A percentile compares a stretch with the other conserved stretches of the same genome.
phyloP scores from a whole-genome alignment of 2,329 filamentous ascomycete species.

The Bipolaris sorokiniana region DNA sequence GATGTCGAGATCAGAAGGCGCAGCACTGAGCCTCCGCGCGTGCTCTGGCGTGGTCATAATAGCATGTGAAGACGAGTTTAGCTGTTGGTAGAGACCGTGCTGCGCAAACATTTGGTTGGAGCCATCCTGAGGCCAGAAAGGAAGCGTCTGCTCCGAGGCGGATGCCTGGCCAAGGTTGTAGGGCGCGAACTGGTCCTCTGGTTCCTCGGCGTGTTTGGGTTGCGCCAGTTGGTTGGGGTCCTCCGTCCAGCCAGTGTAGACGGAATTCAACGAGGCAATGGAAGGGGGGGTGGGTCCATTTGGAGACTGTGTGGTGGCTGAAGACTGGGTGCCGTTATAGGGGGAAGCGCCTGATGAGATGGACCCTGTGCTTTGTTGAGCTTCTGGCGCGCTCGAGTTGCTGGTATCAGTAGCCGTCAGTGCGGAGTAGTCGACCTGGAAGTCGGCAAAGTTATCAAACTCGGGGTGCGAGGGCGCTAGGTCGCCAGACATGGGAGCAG shows the following conservation, averaged over 20 bases:
- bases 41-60: constrained; percentile 45
- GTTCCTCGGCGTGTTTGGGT: constrained; percentile 35
- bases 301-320: constrained; percentile 41
- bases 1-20: constrained; percentile 41
- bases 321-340: constrained; percentile 43
- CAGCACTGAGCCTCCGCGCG: constrained; percentile 37
- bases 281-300: constrained; percentile 41
- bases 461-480: constrained; percentile 29
- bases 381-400: constrained; percentile 32
- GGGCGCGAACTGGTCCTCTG: constrained; percentile 40
- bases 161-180: constrained; percentile 41
- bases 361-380: constrained; percentile 40
- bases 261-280: constrained; percentile 44
- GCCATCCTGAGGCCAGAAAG: constrained; percentile 37
- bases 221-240: constrained; percentile 31
- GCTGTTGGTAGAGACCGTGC: constrained; percentile 44
- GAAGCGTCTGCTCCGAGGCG: constrained; percentile 39
- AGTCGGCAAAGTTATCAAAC: constrained; percentile 37
- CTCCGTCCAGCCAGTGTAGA: constrained; percentile 48
- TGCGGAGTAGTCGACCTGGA: constrained; percentile 33
- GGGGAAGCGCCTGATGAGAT: constrained; percentile 45
- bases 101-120: constrained; percentile 33
- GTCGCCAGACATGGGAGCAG: constrained; percentile 31
- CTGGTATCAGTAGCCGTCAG: constrained; percentile 32
- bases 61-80: constrained; percentile 46